Base-by-base conservation (phyloP, 805 yeast species). In the Metschnikowia koreensis region DNA sequence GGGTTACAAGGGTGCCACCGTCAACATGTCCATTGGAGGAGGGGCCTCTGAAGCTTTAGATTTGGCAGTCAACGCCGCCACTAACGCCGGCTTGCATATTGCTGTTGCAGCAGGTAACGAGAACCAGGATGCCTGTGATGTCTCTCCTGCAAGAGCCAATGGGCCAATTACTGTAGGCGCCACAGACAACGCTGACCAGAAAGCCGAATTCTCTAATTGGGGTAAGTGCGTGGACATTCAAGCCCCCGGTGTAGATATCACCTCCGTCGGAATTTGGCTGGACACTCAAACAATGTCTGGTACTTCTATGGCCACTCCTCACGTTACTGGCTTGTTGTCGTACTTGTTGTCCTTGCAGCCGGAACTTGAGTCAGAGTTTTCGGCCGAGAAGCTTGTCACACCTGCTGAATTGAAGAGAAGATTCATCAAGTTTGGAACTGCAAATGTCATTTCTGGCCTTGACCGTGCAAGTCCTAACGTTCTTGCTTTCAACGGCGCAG, bases 51-150 rank as follows among this genome's bases (percentile, higher is more conserved):
- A 90, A 46, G 84, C 96, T 8, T 80, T 92, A 60, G 96, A 90
- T 66, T 62, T 84, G 68, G 97, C 96, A 51, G 96, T 89, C 43
- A 83, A 89, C 61, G 96, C 96, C 42, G 97, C 96, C 38, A 90
- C 89, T 46, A 79, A 81, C 57, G 87, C 92, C 33, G 97, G 97
- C 62, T 73, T 93, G 53, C 94, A 89, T 67, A 87, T 93, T 68
- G 96, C 96, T 37, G 97, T 90, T 58, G 97, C 98, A 46, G 97
- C 97, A 31, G 98, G 97, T 74, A 92, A 93, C 70, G 96, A 88
- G 66, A 86, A 88, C 67, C 88, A 84, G 61, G 96, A 92, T 69
- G 97, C 98, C 50, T 93, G 98, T 80, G 81, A 84, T 68, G 81
- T 83, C 49, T 91, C 97, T 6, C 98, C 98, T 48, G 97, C 97